phyloP scores from a whole-genome alignment of 139 green algal species.

The Volvox reticuliferus region DNA sequence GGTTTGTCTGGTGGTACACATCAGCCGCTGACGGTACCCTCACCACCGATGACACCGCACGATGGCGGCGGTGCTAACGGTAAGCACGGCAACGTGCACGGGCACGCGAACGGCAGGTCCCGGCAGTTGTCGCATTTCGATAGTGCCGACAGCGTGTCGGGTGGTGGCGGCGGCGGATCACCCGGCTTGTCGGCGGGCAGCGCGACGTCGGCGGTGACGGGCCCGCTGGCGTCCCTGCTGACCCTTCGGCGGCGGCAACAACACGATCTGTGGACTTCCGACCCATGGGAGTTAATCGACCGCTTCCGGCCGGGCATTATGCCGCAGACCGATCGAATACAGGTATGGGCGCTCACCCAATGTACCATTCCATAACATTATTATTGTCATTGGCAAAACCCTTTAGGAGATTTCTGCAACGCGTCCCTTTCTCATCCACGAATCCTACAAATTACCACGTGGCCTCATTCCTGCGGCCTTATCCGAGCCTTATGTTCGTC shows the following conservation, averaged over 20 bases:
- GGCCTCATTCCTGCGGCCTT: too few species aligned
- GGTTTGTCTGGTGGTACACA: too few species aligned
- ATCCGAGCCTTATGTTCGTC: too few species aligned
- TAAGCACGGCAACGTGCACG: neutral
- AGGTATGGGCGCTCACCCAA: constrained; percentile 1
- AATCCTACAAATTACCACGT: too few species aligned
- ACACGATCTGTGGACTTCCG: constrained; percentile 32
- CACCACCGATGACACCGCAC: neutral
- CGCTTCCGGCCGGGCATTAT: constrained; percentile 43
- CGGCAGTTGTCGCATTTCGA: constrained; percentile 13
- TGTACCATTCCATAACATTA: too few species aligned
- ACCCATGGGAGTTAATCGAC: constrained; percentile 45
- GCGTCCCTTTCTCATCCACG: too few species aligned
- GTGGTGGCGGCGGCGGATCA: neutral
- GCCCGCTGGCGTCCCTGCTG: neutral
- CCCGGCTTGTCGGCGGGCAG: neutral
- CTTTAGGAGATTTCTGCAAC: too few species aligned
- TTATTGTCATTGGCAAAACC: too few species aligned
- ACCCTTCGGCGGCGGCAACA: neutral
- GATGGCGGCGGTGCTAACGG: neutral
- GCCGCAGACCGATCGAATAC: constrained; percentile 48
- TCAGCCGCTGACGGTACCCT: neutral
- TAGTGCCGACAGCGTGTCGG: neutral
- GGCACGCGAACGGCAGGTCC: neutral
- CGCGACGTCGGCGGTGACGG: neutral